phyloP scores from a whole-genome alignment of 495 filamentous ascomycete genomes.

The Daldinia vernicosa region DNA sequence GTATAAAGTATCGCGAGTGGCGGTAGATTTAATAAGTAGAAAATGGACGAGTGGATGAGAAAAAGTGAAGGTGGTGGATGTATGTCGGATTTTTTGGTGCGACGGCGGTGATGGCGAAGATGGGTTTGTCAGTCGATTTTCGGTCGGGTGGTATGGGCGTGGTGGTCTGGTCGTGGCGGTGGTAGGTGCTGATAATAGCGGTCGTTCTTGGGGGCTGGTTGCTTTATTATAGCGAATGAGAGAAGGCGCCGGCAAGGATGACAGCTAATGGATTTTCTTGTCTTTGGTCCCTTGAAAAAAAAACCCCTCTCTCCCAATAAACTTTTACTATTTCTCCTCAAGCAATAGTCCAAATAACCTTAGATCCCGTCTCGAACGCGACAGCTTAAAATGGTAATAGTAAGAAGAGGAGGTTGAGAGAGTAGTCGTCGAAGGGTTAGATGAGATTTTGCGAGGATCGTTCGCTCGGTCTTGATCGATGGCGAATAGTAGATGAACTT shows the following conservation, averaged over 20 bases:
- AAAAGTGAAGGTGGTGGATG: constrained; percentile 40
- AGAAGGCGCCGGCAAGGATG: constrained; percentile 18
- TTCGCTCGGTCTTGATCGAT: not conserved
- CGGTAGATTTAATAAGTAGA: constrained; percentile 23
- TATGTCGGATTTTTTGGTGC: constrained; percentile 43
- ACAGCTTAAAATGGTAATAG: not conserved
- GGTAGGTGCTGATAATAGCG: constrained; percentile 36
- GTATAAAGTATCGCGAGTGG: constrained; percentile 29
- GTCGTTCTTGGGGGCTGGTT: constrained; percentile 43
- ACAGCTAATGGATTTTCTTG: constrained; percentile 15
- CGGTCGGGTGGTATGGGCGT: constrained; percentile 44
- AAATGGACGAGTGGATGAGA: constrained; percentile 33
- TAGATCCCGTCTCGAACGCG: not conserved
- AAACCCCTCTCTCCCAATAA: constrained; percentile 21
- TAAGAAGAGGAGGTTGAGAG: constrained; percentile 8
- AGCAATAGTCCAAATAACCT: not conserved
- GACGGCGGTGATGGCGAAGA: constrained; percentile 49
- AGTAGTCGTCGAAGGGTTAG: not conserved
- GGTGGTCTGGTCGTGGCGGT: constrained; percentile 41
- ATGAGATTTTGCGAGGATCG: constrained; percentile 12
- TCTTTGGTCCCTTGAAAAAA: not conserved
- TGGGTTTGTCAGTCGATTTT: constrained; percentile 43
- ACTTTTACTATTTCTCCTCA: not conserved
- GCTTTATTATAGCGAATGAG: constrained; percentile 31
- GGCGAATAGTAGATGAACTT: not conserved